Base-by-base conservation (phyloP, 257 asterid species). In the Gentiana dahurica region DNA sequence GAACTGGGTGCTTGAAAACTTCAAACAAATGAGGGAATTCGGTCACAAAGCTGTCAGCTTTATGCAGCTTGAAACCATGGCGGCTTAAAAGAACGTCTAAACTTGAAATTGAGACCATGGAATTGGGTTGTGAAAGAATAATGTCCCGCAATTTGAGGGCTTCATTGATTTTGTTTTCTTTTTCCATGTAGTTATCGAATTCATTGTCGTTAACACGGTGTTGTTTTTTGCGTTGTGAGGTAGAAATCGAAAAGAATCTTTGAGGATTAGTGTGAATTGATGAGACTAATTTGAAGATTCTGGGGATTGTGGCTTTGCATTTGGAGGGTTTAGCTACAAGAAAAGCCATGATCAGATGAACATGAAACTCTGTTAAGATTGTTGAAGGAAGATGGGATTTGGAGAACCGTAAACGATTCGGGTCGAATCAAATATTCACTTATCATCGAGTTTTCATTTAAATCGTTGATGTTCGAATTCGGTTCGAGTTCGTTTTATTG, bases 1-100 rank as follows among this genome's bases (percentile, higher is more conserved):
- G 95, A 9, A 89, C 94, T 0, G 97, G 97, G 79, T 89, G 97
- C 39, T 89, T 95, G 35, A 89, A 86, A 24, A 86, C 72, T 61
- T 89, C 92, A 57, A 85, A 85, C 55, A 89, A 87, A 64, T 79
- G 94, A 0, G 95, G 95, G 66, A 79, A 85, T 64, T 79, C 85
- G 71, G 81, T 89, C 6, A 89, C 75, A 57, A 89, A 85, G 2
- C 75, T 75, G 6, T 91, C 94, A 3, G 94, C 76, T 69, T 89
- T 94, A 56, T 68, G 67, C 12, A 77, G 85, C 58, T 78, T 85
- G 81, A 76, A 83, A 33, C 95, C 97, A 5, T 83, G 52, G n/a
- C 97, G 78, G 55, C 89, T 81, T 0, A 91, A 69, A 48, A 85
- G 78, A 8, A 67, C 44, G 61, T 89, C 97, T 39, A 85, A 75